Evolutionary conservation across 306 rosid genomes (phyloP).

Genomic region (Parietaria judaica): DNA sequence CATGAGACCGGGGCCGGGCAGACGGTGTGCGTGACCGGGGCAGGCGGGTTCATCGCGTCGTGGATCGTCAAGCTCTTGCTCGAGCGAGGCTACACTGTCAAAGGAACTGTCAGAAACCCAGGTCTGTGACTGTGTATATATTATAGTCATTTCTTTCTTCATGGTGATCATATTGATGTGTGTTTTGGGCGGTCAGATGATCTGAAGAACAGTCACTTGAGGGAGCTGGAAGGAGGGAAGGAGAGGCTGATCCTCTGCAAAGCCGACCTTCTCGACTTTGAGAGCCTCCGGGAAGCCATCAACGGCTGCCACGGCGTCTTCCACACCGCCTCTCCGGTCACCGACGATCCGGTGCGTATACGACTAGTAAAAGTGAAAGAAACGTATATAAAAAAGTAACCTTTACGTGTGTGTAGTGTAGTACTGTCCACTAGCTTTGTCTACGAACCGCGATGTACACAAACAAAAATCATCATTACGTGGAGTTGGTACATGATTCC

Average conservation of each 20-base stretch:
- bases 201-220: slow-evolving; percentile 70
- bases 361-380: too few relatives aligned
- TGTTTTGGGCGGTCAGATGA: slow-evolving; percentile 35
- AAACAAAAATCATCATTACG: too few relatives aligned
- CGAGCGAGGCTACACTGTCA: slow-evolving; percentile 62
- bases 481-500: too few relatives aligned
- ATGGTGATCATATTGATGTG: too few relatives aligned
- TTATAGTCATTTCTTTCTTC: too few relatives aligned
- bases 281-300: slow-evolving; percentile 45
- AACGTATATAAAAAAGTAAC: too few relatives aligned
- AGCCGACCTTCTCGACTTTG: slow-evolving; percentile 65
- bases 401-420: too few relatives aligned
- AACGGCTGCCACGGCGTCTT: slow-evolving; percentile 68
- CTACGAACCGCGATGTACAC: too few relatives aligned
- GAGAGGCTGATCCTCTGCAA: slow-evolving; percentile 56
- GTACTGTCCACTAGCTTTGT: too few relatives aligned
- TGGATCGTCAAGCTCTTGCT: slow-evolving; percentile 78
- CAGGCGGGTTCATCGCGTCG: slow-evolving; percentile 93
- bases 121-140: slow-evolving; percentile 23
- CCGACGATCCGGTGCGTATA: slow-evolving; percentile 63
- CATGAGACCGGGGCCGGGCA: slow-evolving; percentile 25
- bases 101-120: slow-evolving; percentile 83
- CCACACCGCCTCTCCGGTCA: slow-evolving; percentile 82
- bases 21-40: slow-evolving; percentile 87
- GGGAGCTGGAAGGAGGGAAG: slow-evolving; percentile 64